Conservation (phyloP, 108 stramenopile genomes). For the Pseudonitzschia delicatissima region DNA sequence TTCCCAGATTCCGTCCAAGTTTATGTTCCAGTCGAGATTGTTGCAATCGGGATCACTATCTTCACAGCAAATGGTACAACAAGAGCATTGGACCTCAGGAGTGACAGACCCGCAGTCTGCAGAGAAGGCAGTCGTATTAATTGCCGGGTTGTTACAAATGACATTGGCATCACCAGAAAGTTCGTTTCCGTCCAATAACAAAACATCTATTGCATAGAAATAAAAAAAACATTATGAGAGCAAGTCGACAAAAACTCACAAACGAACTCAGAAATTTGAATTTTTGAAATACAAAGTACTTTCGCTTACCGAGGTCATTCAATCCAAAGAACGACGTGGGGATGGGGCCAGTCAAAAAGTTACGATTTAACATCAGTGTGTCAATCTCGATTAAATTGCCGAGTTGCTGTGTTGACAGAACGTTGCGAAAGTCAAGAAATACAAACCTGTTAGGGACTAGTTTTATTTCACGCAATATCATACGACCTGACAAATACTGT, state of each 20-base stretch:
- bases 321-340: constrained; percentile 16
- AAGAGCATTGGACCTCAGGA: constrained; percentile 23
- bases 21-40: constrained; percentile 22
- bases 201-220: constrained; percentile 18
- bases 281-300: neutral
- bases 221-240: neutral
- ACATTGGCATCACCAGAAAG: constrained; percentile 23
- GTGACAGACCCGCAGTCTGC: constrained; percentile 16
- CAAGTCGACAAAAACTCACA: no score
- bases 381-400: constrained; percentile 14
- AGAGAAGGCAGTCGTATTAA: constrained; percentile 6
- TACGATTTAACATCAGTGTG: constrained; percentile 27
- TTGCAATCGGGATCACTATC: constrained; percentile 28
- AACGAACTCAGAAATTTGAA: neutral
- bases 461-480: no score
- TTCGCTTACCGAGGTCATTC: constrained; percentile 22
- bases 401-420: constrained; percentile 3
- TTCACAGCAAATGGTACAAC: constrained; percentile 29
- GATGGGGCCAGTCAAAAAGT: constrained; percentile 21
- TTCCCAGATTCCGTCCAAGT: constrained; percentile 39
- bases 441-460: neutral
- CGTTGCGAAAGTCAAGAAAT: no score
- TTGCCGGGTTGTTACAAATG: constrained; percentile 12
- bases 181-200: constrained; percentile 26
- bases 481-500: no score